These are phyloP conservation scores for Canavalia ensiformis DNA, from an alignment of 306 rosid species.

Conservation along the genomic window DNA sequence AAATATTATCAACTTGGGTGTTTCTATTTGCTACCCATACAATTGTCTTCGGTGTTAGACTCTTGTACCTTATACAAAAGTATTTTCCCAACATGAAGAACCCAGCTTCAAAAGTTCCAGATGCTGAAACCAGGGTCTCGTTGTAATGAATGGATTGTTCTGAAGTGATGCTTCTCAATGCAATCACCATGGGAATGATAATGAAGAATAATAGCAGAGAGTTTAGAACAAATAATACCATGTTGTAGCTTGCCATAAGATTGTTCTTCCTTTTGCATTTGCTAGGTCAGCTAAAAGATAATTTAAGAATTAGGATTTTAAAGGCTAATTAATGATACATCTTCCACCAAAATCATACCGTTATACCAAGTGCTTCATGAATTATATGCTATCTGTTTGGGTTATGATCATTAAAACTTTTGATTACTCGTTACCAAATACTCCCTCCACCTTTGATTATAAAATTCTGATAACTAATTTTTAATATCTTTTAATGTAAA, in stretches of 20 bases:
- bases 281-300: not conserved
- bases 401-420: not conserved
- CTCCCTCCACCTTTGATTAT: no score
- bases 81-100: slow-evolving; percentile 45
- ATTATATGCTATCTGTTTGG: not conserved
- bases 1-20: not conserved
- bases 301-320: not conserved
- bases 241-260: not conserved
- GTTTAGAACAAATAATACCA: not conserved
- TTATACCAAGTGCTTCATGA: no score
- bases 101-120: slow-evolving; percentile 45
- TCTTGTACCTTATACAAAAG: slow-evolving; percentile 50
- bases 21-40: slow-evolving; percentile 54
- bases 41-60: slow-evolving; percentile 26
- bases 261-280: not conserved
- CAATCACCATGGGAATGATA: not conserved
- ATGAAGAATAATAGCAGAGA: not conserved
- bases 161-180: slow-evolving; percentile 27
- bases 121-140: slow-evolving; percentile 43
- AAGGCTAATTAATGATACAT: not conserved
- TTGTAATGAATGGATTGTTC: slow-evolving; percentile 15
- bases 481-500: no score
- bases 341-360: not conserved
- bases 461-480: no score
- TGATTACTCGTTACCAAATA: not conserved